Evolutionary conservation across 768 basidiomycete genomes (phyloP).

Genomic region (Kwoniella sp.): DNA sequence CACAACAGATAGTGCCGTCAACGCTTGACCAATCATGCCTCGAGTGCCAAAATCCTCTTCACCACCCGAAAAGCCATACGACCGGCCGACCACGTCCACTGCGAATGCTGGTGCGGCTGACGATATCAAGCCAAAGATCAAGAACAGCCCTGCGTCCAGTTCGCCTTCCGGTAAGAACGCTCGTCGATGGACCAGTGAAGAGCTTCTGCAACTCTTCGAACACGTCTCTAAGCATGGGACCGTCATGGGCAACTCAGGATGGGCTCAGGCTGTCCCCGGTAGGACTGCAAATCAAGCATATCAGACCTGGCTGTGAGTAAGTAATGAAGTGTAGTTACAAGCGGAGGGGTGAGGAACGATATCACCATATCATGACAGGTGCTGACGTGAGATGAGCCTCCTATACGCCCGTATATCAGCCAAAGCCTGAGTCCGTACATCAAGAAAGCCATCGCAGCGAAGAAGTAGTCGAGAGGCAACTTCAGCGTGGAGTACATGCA

Average conservation of each 20-base stretch:
- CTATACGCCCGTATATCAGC: not conserved
- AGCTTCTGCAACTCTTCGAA: slow-evolving; percentile 23
- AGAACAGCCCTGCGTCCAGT: not conserved
- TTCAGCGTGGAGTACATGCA: not conserved
- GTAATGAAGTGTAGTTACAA: not conserved
- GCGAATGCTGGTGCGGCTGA: not conserved
- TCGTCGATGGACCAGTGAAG: slow-evolving; percentile 20
- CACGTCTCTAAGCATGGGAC: slow-evolving; percentile 16
- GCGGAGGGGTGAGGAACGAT: no score
- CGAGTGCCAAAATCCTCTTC: not conserved
- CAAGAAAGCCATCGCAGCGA: slow-evolving; percentile 11
- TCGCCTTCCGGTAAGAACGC: not conserved
- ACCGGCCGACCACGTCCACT: not conserved
- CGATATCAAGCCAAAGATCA: not conserved
- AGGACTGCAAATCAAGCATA: slow-evolving; percentile 25
- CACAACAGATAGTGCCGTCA: no score
- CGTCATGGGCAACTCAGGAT: not conserved
- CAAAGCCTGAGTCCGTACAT: slow-evolving; percentile 17
- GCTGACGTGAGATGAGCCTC: not conserved
- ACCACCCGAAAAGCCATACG: not conserved
- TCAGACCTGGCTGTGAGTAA: slow-evolving; percentile 26
- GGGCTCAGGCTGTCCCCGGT: slow-evolving; percentile 19
- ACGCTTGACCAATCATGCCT: slow-evolving; percentile 5
- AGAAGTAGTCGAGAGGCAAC: not conserved
- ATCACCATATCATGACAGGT: no score